Evolutionary conservation across 176 grass and related monocot species (phyloP), one percentile per base, ranked within the genome.

Genomic region (Elymus sibiricus): DNA sequence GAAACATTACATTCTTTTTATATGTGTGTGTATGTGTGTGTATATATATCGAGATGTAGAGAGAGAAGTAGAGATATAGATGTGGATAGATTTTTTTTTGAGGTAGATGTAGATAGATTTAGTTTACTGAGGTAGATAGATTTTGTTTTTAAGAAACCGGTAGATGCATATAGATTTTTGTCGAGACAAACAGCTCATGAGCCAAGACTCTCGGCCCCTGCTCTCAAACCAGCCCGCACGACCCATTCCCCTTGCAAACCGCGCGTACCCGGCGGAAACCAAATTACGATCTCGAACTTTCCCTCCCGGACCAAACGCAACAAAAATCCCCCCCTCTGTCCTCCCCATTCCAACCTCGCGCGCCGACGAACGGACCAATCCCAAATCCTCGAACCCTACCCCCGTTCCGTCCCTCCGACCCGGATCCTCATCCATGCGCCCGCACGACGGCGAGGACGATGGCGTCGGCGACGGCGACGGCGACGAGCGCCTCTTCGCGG

Each of bases 401-500:
- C 65, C 27, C 31, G 28, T 1, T 42, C 38, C 38, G 5, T 1
- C 19, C 38, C 70, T 78, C 86, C 79, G 11, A 27, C 56, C 79
- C 31, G 22, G 2, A 2, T 5, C 58, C 38, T 1, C 24, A 15
- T 1, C 42, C 74, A 90, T 90, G 89, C 7, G 12, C 58, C 53
- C 79, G 1, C 80, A 6, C 19, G 53, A 56, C 19, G 53, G 71
- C 16, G 67, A 22, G 32, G 64, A 22, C n/a, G 12, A 27, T 27
- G 83, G 12, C 40, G 71, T 11, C 77, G 42, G 7, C 9, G 34
- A 11, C 13, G 44, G 70, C 15, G 67, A 22, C 47, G 64, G 22
- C n/a, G 13, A 28, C 5, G 75, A 11, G 6, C 28, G 32, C 84
- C 74, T 91, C 83, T 95, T 98, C 86, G 81, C 86, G 34, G 91